Base-by-base conservation (phyloP, 1,139 yeast species). In the Pichia sp. region DNA sequence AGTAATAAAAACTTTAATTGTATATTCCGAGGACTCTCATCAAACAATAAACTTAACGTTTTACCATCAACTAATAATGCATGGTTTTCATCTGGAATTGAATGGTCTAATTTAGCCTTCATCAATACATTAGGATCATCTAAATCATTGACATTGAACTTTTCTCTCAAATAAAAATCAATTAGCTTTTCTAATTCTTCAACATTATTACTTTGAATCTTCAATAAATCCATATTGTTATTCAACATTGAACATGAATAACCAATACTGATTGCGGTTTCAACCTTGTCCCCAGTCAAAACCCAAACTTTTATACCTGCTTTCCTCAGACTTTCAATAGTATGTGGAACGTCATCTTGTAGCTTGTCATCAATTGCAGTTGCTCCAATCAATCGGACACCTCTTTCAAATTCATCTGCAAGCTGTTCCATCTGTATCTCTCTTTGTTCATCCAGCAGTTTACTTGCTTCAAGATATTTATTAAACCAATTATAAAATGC, bases 291-390 rank as follows among this genome's bases (percentile, higher is more conserved):
- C 64, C 98, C 98, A 11, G 98, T 92, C 47, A 92, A 72, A 37
- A 92, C 97, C 98, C 98, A 92, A 45, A 92, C 70, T 65, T 92
- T 92, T 54, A 92, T 85, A 57, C 98, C 98, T 4, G 97, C 97
- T 53, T 82, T 76, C n/a, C 84, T 85, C 46, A 92, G 74, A 39
- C 83, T 67, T 8, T 87, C 83, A 64, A 92, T 92, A 1, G 97
- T 77, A 52, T 86, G 90, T 3, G 98, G 97, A 9, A 92, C 98
- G 59, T 97, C 97, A 47, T 82, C 86, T 67, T 92, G 98, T 48
- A 92, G 73, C 58, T 96, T 76, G 66, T 92, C 98, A 64, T 92
- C 98, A 63, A 92, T 92, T 23, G 97, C 98, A 32, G 98, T 92
- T 54, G 97, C 97, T 49, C 98, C 98, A 36, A 92, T 68, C 46